Percentiles rank a stretch among this genome's conserved stretches.
Evolutionary conservation across 2,329 filamentous ascomycete species (phyloP).

Genomic region (Hypomyces perniciosus): DNA sequence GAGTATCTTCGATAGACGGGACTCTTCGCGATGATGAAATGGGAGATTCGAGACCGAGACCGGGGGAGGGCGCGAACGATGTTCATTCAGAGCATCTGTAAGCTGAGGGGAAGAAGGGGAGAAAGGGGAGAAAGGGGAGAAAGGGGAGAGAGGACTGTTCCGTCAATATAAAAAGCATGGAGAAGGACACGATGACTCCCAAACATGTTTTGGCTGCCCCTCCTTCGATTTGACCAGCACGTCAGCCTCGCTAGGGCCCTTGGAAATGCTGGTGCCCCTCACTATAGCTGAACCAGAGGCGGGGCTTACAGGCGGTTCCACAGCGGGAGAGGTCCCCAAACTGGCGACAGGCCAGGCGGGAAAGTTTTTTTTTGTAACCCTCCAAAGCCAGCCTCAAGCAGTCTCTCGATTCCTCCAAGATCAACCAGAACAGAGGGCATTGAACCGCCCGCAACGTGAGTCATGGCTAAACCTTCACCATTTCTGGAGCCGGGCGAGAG

Average conservation of each 20-base stretch:
- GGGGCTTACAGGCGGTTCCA: neutral
- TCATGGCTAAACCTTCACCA: constrained; percentile 53
- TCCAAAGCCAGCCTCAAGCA: no score
- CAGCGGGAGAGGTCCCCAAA: no score
- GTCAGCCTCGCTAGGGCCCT: no score
- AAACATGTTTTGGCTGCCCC: neutral
- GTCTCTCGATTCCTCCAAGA: neutral
- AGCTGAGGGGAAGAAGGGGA: constrained; percentile 12
- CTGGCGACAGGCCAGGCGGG: neutral
- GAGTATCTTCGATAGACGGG: constrained; percentile 30
- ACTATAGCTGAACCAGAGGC: neutral
- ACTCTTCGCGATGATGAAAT: constrained; percentile 23
- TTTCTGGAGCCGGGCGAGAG: constrained; percentile 67
- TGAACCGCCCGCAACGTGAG: neutral
- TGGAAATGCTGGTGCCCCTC: no score
- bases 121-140: neutral
- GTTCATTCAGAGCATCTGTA: constrained; percentile 29
- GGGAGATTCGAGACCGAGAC: constrained; percentile 22
- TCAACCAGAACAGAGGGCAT: neutral
- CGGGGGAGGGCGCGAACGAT: constrained; percentile 23
- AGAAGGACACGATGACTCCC: neutral
- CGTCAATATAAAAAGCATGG: no score
- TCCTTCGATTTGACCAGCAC: neutral
- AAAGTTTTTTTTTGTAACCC: no score
- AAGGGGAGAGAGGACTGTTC: neutral